Evolutionary conservation across 2,329 filamentous ascomycete species (phyloP).

Genomic region (Tolypocladium album): DNA sequence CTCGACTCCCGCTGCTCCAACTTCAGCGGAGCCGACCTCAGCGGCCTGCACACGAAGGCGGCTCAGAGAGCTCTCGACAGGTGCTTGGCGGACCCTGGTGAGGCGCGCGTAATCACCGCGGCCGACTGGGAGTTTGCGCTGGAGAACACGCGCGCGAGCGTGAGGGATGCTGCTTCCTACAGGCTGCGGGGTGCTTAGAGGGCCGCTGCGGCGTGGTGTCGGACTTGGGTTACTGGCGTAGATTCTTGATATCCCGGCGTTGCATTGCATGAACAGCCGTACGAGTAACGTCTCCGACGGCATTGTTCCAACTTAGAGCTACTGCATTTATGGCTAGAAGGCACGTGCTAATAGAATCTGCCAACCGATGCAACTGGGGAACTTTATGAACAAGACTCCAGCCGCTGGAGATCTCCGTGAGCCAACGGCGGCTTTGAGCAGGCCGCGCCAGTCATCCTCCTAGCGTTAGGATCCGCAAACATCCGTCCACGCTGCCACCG

Average conservation of each 20-base stretch:
- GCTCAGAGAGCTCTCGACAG: slow-evolving; percentile 35
- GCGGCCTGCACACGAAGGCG: slow-evolving; percentile 35
- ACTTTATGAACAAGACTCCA: not conserved
- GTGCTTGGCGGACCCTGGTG: slow-evolving; percentile 19
- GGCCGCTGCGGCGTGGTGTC: not conserved
- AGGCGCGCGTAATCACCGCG: slow-evolving; percentile 15
- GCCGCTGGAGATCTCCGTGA: not conserved
- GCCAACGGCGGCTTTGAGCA: not conserved
- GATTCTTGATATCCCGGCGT: not conserved
- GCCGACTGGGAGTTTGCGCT: slow-evolving; percentile 45
- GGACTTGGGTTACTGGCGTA: not conserved
- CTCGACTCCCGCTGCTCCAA: slow-evolving; percentile 56
- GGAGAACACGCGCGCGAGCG: slow-evolving; percentile 36
- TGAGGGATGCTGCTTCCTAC: slow-evolving; percentile 35
- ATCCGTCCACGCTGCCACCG: not conserved
- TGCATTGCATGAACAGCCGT: not conserved
- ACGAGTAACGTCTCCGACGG: not conserved
- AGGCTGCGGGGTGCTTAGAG: slow-evolving; percentile 14
- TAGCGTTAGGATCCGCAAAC: not conserved
- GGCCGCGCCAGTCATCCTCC: slow-evolving; percentile 13
- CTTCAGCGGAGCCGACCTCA: slow-evolving; percentile 62
- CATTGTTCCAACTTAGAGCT: not conserved
- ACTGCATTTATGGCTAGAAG: not conserved
- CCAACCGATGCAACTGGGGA: not conserved
- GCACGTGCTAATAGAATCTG: not conserved